phyloP scores from a whole-genome alignment of 441 rosid species.

The Hura crepitans region DNA sequence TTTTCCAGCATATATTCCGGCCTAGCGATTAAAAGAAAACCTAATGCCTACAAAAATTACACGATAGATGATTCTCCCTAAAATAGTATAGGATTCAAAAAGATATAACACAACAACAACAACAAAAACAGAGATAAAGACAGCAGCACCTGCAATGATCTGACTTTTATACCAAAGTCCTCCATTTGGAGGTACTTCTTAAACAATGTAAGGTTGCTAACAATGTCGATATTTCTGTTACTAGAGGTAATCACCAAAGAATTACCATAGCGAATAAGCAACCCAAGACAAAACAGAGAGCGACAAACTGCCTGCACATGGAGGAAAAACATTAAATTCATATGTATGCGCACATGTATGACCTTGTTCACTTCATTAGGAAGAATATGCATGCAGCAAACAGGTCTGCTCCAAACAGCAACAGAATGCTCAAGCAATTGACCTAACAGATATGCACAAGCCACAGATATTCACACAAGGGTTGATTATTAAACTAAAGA shows the following conservation, averaged over 20 bases:
- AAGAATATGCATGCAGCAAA: conserved; percentile 4
- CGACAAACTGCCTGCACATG: conserved; percentile 72
- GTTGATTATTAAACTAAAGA: background rate
- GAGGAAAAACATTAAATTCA: background rate
- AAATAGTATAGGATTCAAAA: conserved; percentile 18
- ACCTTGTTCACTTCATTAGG: background rate
- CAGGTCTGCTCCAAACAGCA: background rate
- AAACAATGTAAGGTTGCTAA: conserved; percentile 62
- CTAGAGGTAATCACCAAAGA: conserved; percentile 52
- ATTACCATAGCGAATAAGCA: conserved; percentile 95
- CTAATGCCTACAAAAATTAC: conserved; percentile 72
- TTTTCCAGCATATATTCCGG: conserved; percentile 97
- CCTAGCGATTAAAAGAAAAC: conserved; percentile 88
- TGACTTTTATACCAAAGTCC: conserved; percentile 77
- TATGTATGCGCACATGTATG: background rate
- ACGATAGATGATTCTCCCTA: conserved; percentile 21
- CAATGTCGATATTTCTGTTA: conserved; percentile 53
- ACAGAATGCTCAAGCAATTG: background rate
- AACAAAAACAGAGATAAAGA: background rate
- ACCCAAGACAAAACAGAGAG: conserved; percentile 95
- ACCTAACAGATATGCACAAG: background rate
- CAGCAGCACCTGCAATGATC: conserved; percentile 90
- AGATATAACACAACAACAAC: too few relatives aligned
- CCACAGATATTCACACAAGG: background rate
- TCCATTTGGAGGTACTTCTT: conserved; percentile 70